A percentile compares a stretch with the other conserved stretches of the same genome.
phyloP scores from a whole-genome alignment of 768 basidiomycete species.

The Galerina sulciceps region DNA sequence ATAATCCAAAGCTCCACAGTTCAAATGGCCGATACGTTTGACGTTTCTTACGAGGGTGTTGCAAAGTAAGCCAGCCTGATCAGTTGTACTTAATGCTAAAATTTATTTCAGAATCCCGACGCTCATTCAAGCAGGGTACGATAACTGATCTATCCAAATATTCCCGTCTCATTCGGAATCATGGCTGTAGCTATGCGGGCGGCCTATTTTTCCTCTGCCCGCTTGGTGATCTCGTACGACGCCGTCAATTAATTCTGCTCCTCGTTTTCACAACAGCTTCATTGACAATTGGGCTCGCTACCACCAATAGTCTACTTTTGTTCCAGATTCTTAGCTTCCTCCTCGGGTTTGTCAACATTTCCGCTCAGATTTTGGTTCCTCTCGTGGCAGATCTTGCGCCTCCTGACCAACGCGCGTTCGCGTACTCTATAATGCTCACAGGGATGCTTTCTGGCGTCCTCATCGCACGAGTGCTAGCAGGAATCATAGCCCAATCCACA shows the following conservation, averaged over 20 bases:
- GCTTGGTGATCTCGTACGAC: constrained; percentile 79
- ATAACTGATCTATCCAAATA: neutral
- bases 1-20: constrained; percentile 26
- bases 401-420: constrained; percentile 70
- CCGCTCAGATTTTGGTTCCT: constrained; percentile 76
- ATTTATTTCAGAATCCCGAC: constrained; percentile 55
- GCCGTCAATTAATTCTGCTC: constrained; percentile 69
- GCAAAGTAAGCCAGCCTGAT: constrained; percentile 14
- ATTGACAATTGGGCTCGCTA: constrained; percentile 72
- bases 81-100: neutral
- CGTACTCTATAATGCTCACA: constrained; percentile 74
- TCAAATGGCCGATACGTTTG: constrained; percentile 35
- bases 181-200: constrained; percentile 56
- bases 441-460: constrained; percentile 73
- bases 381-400: constrained; percentile 83
- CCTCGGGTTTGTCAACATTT: constrained; percentile 69
- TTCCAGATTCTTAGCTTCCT: constrained; percentile 76
- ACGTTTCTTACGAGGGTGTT: constrained; percentile 23
- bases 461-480: constrained; percentile 72
- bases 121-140: constrained; percentile 66
- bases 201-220: constrained; percentile 80
- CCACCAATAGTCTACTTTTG: constrained; percentile 56
- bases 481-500: constrained; percentile 71
- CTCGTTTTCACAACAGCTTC: constrained; percentile 55
- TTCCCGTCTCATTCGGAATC: neutral